Conservation (phyloP, 1,284 basidiomycete genomes). For the Leccinum pachyderme region DNA sequence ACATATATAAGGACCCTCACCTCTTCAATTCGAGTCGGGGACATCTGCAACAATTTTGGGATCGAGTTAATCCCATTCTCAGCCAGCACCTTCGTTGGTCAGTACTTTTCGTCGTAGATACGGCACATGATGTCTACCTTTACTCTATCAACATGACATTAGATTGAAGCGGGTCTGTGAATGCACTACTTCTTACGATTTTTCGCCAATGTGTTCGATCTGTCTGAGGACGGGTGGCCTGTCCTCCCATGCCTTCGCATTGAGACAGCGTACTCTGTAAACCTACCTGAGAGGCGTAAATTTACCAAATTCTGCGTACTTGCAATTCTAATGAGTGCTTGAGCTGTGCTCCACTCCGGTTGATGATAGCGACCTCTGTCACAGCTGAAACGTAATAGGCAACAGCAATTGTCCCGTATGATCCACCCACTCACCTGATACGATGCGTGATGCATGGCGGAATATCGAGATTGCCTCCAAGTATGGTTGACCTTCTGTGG, state of each 20-base stretch:
- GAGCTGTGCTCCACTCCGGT: slow-evolving; percentile 58
- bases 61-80: slow-evolving; percentile 68
- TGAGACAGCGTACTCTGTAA: slow-evolving; percentile 67
- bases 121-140: slow-evolving; percentile 41
- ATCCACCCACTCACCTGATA: slow-evolving; percentile 47
- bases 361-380: slow-evolving; percentile 68
- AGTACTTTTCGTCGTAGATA: slow-evolving; percentile 1
- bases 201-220: slow-evolving; percentile 80
- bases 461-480: slow-evolving; percentile 67
- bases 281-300: slow-evolving; percentile 5
- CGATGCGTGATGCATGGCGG: slow-evolving; percentile 65
- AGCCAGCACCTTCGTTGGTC: slow-evolving; percentile 57
- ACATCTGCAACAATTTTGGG: slow-evolving; percentile 51
- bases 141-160: slow-evolving; percentile 38
- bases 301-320: slow-evolving; percentile 16
- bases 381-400: slow-evolving; percentile 46
- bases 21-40: slow-evolving; percentile 59
- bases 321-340: slow-evolving; percentile 73
- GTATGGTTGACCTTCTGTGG: slow-evolving; percentile 65
- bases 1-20: slow-evolving; percentile 38
- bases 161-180: not conserved
- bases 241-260: slow-evolving; percentile 84
- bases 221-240: slow-evolving; percentile 76
- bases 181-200: slow-evolving; percentile 57
- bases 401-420: not conserved